Conservation (phyloP, 179 eudicot species). For the Corrigiola litoralis region DNA sequence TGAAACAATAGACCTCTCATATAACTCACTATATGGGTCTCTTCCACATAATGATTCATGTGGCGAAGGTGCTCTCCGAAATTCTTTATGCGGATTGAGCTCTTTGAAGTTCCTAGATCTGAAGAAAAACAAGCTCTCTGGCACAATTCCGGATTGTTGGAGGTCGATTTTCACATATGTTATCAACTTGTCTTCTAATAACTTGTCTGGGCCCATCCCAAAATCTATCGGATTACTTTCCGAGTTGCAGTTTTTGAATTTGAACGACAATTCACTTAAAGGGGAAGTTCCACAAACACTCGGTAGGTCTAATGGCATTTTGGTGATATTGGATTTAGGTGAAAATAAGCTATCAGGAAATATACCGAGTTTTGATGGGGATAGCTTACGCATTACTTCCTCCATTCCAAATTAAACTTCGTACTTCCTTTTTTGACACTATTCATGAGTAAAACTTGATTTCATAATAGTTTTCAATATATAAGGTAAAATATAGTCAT, state of each 20-base stretch:
- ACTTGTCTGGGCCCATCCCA: slow-evolving; percentile 22
- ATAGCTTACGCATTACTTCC: no score
- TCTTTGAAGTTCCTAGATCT: slow-evolving; percentile 6
- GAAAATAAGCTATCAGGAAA: slow-evolving; percentile 25
- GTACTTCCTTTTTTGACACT: no score
- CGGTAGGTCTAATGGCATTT: background rate
- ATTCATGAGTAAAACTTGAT: no score
- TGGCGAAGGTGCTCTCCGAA: background rate
- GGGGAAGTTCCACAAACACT: slow-evolving; percentile 20
- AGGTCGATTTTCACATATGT: background rate
- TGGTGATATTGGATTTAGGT: slow-evolving; percentile 27
- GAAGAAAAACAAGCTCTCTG: slow-evolving; percentile 22
- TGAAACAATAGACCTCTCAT: slow-evolving; percentile 1
- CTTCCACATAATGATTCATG: background rate
- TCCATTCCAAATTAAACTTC: no score
- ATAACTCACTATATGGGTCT: slow-evolving; percentile 23
- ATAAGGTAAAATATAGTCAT: no score
- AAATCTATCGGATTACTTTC: slow-evolving; percentile 9
- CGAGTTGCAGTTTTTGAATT: background rate
- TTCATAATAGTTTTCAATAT: no score
- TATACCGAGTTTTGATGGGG: slow-evolving; percentile 21
- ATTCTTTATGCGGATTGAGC: background rate
- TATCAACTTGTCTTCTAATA: slow-evolving; percentile 24
- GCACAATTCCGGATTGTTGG: slow-evolving; percentile 33
- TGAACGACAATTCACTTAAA: slow-evolving; percentile 19